These are phyloP conservation scores for Claviceps africana DNA, from an alignment of 2,329 filamentous ascomycete species.

Conservation along the genomic window DNA sequence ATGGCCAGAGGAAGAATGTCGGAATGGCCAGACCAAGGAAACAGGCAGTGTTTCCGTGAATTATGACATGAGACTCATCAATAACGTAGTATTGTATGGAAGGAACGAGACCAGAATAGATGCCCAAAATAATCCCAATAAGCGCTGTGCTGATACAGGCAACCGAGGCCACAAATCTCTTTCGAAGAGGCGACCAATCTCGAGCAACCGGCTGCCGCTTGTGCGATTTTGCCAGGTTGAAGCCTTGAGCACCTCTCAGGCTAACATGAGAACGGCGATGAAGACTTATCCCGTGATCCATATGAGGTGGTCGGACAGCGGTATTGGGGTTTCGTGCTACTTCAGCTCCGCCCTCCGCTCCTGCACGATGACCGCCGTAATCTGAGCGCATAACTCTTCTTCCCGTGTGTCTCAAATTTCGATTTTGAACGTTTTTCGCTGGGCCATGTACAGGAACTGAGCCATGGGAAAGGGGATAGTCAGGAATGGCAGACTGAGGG, in stretches of 20 bases:
- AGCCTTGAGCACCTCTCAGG: constrained; percentile 32
- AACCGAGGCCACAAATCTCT: constrained; percentile 53
- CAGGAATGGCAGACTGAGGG: too few relatives aligned
- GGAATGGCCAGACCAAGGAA: constrained; percentile 58
- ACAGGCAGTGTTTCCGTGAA: constrained; percentile 60
- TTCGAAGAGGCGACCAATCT: constrained; percentile 55
- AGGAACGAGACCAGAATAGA: constrained; percentile 68
- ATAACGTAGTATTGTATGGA: constrained; percentile 65
- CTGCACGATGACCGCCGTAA: not conserved
- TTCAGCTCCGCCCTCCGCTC: constrained; percentile 9
- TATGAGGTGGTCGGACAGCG: constrained; percentile 13
- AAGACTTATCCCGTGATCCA: constrained; percentile 28
- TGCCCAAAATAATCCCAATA: constrained; percentile 56
- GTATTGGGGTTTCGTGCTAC: constrained; percentile 15
- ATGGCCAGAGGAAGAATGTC: constrained; percentile 57
- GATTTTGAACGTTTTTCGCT: not conserved
- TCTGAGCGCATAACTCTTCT: not conserved
- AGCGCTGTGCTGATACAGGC: constrained; percentile 61
- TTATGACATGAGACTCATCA: constrained; percentile 51
- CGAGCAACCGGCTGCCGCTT: constrained; percentile 53
- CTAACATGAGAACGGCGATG: constrained; percentile 40
- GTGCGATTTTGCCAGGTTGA: constrained; percentile 40
- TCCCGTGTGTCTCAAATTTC: not conserved
- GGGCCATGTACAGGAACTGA: too few relatives aligned
- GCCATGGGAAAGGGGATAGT: too few relatives aligned